Evolutionary conservation across 2,329 filamentous ascomycete genomes (phyloP).

Genomic region (Massarina eburnea): DNA sequence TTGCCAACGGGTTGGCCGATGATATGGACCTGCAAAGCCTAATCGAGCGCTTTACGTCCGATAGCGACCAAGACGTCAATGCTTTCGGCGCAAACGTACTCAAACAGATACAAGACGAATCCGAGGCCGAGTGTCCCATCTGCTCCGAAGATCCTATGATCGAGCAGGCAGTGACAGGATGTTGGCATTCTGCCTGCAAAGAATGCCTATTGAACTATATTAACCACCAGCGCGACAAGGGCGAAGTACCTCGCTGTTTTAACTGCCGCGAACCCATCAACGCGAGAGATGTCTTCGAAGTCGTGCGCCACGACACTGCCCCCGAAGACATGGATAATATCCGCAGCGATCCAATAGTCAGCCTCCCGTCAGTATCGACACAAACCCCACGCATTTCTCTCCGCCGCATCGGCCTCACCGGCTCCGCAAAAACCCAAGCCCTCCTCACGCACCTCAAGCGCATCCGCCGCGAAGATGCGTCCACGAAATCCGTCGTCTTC

Average conservation of each 20-base stretch:
- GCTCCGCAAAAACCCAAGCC: slow-evolving; percentile 85
- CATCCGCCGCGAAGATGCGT: slow-evolving; percentile 65
- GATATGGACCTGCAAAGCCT: slow-evolving; percentile 93
- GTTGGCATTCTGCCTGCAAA: slow-evolving; percentile 97
- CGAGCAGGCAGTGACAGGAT: slow-evolving; percentile 90
- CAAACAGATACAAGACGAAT: slow-evolving; percentile 87
- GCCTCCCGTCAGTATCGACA: slow-evolving; percentile 23
- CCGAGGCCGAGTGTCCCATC: slow-evolving; percentile 86
- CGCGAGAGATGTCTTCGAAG: slow-evolving; percentile 84
- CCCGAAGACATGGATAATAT: slow-evolving; percentile 49
- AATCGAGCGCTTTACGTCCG: slow-evolving; percentile 78
- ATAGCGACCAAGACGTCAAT: slow-evolving; percentile 61
- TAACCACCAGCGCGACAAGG: slow-evolving; percentile 77
- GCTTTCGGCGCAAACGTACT: slow-evolving; percentile 84
- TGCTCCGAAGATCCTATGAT: slow-evolving; percentile 96
- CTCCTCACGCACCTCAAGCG: slow-evolving; percentile 74
- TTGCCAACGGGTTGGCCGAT: slow-evolving; percentile 79
- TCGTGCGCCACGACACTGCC: slow-evolving; percentile 75
- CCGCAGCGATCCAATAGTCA: slow-evolving; percentile 29
- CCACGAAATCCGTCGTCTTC: slow-evolving; percentile 88
- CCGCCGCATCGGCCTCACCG: slow-evolving; percentile 64
- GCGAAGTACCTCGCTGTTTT: slow-evolving; percentile 79
- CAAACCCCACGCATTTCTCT: slow-evolving; percentile 58
- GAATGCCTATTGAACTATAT: slow-evolving; percentile 90
- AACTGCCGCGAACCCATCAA: slow-evolving; percentile 85